phyloP scores from a whole-genome alignment of 257 asterid species.

The Rhazya stricta region DNA sequence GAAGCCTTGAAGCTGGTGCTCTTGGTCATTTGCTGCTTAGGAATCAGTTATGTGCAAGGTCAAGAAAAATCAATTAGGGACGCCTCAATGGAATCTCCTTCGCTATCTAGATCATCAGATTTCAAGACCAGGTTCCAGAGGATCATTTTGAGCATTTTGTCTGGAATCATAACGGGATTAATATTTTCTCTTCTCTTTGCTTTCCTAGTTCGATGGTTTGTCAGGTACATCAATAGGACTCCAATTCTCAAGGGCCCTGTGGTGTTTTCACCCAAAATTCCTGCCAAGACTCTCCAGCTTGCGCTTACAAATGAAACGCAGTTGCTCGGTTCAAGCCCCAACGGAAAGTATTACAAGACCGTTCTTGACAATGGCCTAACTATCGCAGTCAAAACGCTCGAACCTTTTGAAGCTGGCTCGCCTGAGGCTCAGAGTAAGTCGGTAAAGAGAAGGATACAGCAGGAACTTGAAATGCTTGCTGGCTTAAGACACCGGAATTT shows the following conservation, averaged over 20 bases:
- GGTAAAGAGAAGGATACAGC: constrained; percentile 46
- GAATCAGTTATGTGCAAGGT: constrained; percentile 43
- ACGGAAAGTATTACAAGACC: constrained; percentile 68
- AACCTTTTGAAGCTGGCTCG: constrained; percentile 37
- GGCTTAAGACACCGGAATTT: constrained; percentile 70
- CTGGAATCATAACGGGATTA: constrained; percentile 66
- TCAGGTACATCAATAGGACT: constrained; percentile 57
- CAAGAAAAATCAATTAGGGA: constrained; percentile 32
- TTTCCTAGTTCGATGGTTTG: constrained; percentile 47
- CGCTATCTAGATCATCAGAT: constrained; percentile 26
- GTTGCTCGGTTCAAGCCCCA: constrained; percentile 61
- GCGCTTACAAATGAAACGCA: constrained; percentile 68
- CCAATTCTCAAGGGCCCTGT: constrained; percentile 70
- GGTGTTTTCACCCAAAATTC: constrained; percentile 68
- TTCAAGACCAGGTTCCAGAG: constrained; percentile 34
- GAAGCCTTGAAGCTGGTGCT: constrained; percentile 19
- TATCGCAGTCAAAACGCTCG: constrained; percentile 73
- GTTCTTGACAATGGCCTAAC: constrained; percentile 77
- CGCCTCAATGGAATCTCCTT: constrained; percentile 20
- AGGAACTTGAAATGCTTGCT: constrained; percentile 61
- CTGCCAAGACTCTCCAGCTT: constrained; percentile 48
- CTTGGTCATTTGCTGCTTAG: constrained; percentile 33
- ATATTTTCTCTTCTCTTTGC: constrained; percentile 54
- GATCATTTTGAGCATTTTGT: constrained; percentile 47
- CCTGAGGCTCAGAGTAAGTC: constrained; percentile 36